Conservation (phyloP, 2,329 filamentous ascomycete species). For the Aspergillus clavatus region DNA sequence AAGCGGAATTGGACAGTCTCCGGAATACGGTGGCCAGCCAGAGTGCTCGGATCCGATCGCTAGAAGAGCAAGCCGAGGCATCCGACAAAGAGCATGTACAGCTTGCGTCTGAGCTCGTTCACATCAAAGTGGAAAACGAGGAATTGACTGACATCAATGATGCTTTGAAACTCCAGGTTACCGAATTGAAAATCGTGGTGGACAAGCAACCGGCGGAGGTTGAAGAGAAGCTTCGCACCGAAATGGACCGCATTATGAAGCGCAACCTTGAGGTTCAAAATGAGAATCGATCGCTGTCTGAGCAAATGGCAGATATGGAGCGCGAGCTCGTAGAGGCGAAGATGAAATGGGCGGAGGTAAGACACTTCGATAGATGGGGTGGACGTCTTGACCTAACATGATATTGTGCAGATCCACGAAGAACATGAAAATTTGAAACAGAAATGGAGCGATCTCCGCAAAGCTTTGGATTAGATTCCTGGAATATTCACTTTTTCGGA, state of each 20-base stretch:
- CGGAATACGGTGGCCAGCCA: constrained; percentile 63
- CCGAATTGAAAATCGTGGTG: constrained; percentile 78
- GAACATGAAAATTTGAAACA: constrained; percentile 66
- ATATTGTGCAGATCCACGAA: constrained; percentile 56
- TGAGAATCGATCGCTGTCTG: constrained; percentile 82
- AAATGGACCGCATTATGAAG: constrained; percentile 89
- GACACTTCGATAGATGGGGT: constrained; percentile 22
- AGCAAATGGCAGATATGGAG: constrained; percentile 87
- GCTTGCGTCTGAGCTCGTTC: constrained; percentile 85
- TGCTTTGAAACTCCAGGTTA: constrained; percentile 75
- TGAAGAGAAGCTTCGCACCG: constrained; percentile 71
- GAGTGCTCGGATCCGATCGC: constrained; percentile 68
- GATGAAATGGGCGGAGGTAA: constrained; percentile 91
- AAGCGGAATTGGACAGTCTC: constrained; percentile 72
- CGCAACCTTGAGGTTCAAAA: constrained; percentile 90
- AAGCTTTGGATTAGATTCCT: constrained; percentile 45
- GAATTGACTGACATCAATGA: constrained; percentile 87
- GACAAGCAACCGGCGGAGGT: constrained; percentile 86
- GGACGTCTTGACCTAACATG: constrained; percentile 11
- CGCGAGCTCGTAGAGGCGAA: constrained; percentile 88
- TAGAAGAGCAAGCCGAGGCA: constrained; percentile 84
- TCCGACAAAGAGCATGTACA: constrained; percentile 87
- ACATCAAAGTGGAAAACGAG: constrained; percentile 89
- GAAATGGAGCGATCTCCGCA: constrained; percentile 70
- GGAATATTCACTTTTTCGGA: not conserved